These are phyloP conservation scores for Diaporthe batatas DNA, from an alignment of 2,329 filamentous ascomycete species.

Conservation along the genomic window DNA sequence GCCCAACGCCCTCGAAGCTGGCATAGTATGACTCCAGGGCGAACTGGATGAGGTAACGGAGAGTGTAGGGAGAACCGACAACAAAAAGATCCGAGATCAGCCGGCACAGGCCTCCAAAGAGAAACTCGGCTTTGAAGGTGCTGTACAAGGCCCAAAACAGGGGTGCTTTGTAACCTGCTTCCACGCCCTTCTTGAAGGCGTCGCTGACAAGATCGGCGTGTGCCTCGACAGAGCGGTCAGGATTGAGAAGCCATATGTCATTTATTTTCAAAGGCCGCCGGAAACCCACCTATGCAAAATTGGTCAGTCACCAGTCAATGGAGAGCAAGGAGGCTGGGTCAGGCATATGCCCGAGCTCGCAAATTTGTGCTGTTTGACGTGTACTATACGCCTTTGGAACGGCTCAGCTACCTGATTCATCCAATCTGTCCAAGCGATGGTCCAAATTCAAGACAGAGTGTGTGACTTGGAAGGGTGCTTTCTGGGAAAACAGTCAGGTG, in stretches of 20 bases:
- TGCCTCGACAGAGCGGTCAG: conserved; percentile 77
- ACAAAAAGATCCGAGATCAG: conserved; percentile 80
- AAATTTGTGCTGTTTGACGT: neutral
- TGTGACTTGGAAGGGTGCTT: neutral
- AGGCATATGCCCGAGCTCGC: conserved; percentile 16
- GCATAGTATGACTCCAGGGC: conserved; percentile 83
- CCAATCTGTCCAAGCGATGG: neutral
- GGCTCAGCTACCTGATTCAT: neutral
- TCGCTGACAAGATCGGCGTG: conserved; percentile 75
- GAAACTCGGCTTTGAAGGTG: conserved; percentile 86
- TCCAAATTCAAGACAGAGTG: no score
- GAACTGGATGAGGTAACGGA: conserved; percentile 89
- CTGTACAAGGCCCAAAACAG: conserved; percentile 87
- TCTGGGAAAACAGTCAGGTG: no score
- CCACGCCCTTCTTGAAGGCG: conserved; percentile 76
- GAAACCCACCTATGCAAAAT: conserved; percentile 75
- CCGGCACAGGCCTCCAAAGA: conserved; percentile 82
- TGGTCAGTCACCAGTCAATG: conserved; percentile 51
- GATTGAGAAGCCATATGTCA: conserved; percentile 92
- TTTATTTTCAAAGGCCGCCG: conserved; percentile 84
- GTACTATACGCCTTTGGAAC: neutral
- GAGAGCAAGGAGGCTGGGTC: conserved; percentile 51
- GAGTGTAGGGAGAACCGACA: conserved; percentile 85
- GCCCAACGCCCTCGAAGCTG: conserved; percentile 59
- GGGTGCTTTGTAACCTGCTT: conserved; percentile 77